A percentile compares a stretch with the other conserved stretches of the same genome.
These are phyloP conservation scores for Apiospora hydei DNA, from an alignment of 2,329 filamentous ascomycete genomes.

Conservation along the genomic window DNA sequence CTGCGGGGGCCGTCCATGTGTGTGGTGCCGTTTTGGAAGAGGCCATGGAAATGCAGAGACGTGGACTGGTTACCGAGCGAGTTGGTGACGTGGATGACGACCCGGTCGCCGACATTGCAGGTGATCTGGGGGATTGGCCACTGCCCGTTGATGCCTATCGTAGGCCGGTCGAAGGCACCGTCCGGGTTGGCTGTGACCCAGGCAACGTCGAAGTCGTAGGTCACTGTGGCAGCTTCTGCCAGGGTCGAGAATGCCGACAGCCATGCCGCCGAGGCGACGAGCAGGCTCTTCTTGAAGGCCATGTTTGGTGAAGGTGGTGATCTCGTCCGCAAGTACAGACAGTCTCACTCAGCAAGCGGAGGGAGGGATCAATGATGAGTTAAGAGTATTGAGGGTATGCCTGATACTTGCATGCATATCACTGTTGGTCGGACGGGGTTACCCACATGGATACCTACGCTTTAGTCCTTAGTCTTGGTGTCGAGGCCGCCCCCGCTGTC, in stretches of 20 bases:
- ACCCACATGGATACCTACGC: background rate
- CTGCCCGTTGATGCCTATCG: constrained; percentile 78
- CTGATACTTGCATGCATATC: background rate
- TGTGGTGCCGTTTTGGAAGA: constrained; percentile 71
- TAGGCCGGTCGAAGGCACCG: constrained; percentile 66
- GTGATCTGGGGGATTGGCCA: constrained; percentile 76
- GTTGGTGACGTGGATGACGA: constrained; percentile 67
- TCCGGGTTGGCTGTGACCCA: constrained; percentile 80
- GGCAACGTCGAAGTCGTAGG: constrained; percentile 71
- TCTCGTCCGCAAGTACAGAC: background rate
- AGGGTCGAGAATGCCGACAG: constrained; percentile 31
- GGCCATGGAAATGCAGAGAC: constrained; percentile 73
- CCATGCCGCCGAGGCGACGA: constrained; percentile 24
- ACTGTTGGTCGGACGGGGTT: background rate
- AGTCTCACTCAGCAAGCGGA: background rate
- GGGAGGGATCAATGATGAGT: background rate
- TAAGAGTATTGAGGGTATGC: background rate
- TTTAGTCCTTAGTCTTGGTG: background rate
- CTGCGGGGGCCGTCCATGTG: constrained; percentile 75
- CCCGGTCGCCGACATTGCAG: constrained; percentile 66
- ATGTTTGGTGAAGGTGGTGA: background rate
- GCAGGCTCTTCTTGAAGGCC: constrained; percentile 17
- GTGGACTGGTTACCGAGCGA: constrained; percentile 68
- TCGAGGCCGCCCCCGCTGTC: background rate
- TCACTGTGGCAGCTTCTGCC: constrained; percentile 55